Base-by-base conservation (phyloP, 23 red algal genomes). In the Gracilaria domingensis region DNA sequence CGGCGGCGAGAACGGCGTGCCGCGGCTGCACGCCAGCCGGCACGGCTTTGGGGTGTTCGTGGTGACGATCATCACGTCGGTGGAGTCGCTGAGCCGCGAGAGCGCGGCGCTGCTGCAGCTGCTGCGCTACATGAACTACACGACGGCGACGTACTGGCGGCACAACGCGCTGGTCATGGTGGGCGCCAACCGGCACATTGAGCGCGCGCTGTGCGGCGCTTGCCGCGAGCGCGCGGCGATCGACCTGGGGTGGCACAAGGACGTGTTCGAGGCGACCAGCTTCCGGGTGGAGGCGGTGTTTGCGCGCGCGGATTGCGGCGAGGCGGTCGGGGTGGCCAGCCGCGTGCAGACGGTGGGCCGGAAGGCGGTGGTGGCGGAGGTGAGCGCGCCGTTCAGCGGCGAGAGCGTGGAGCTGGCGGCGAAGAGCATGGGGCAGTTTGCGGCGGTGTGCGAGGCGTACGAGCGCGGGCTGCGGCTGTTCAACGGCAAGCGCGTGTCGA, bases 401-500 rank as follows among this genome's bases (percentile, higher is more conserved):
- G 12, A 16, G 30, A 75, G 74, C 71, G 20, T 88, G 48, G 84
- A 88, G 70, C 30, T 76, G 48, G 14, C 74, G 26, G 67, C 78
- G 21, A 62, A 88, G 51, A 50, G 34, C n/a, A 77, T 88, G 84
- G 48, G 48, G 20, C 84, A 88, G 67, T 88, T 75, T 60, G 84
- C 67, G 44, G 84, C 84, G 6, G 84, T 88, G 32, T 88, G 84
- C 71, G 84, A 88, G 69, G 65, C 84, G 37, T 48, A 59, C 26
- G 84, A 88, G 28, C 65, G 67, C 30, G 84, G 84, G 23, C 25
- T 75, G 45, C 64, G 84, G 16, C 24, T 70, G 71, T 88, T 88
- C 65, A 88, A 88, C 51, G 84, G 84, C 42, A 88, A 88, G 71
- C 84, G 84, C 32, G 32, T 88, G 23, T 58, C 84, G 0, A 88